A percentile compares a stretch with the other conserved stretches of the same genome.
Evolutionary conservation across 2,329 filamentous ascomycete species (phyloP).

Genomic region (Coleophoma crateriformis): DNA sequence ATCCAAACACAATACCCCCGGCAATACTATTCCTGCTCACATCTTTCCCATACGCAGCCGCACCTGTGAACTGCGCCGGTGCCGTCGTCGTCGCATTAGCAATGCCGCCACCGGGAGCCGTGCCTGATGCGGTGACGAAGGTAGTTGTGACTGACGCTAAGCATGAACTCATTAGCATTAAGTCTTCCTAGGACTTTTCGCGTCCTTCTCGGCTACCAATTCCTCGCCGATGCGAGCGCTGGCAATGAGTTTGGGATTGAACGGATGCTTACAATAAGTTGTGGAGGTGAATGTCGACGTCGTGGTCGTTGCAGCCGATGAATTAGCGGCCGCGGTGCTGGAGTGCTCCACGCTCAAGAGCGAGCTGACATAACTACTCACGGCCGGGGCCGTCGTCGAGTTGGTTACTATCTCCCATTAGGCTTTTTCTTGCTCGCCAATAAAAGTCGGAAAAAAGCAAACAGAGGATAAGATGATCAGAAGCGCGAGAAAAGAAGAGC

Average conservation of each 20-base stretch:
- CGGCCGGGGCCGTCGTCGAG: not conserved
- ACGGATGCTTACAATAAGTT: not conserved
- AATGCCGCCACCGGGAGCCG: not conserved
- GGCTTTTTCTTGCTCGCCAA: no score
- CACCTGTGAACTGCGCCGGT: constrained; percentile 6
- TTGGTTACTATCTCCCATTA: no score
- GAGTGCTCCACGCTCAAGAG: not conserved
- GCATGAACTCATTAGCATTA: not conserved
- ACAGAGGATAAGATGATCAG: not conserved
- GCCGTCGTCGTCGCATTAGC: not conserved
- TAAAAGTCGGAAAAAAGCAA: no score
- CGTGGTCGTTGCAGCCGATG: not conserved
- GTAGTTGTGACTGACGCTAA: not conserved
- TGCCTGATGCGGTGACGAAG: not conserved
- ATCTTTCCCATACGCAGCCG: not conserved
- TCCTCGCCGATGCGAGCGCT: no score
- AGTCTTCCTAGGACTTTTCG: no score
- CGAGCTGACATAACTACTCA: not conserved
- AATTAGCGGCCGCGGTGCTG: not conserved
- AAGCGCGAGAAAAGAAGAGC: not conserved
- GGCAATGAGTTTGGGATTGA: no score
- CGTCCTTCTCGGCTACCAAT: no score
- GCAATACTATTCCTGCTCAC: constrained; percentile 1
- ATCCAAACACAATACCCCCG: constrained; percentile 5
- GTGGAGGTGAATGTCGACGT: not conserved